phyloP scores from a whole-genome alignment of 306 rosid species.

The Hylodesmum podocarpum region DNA sequence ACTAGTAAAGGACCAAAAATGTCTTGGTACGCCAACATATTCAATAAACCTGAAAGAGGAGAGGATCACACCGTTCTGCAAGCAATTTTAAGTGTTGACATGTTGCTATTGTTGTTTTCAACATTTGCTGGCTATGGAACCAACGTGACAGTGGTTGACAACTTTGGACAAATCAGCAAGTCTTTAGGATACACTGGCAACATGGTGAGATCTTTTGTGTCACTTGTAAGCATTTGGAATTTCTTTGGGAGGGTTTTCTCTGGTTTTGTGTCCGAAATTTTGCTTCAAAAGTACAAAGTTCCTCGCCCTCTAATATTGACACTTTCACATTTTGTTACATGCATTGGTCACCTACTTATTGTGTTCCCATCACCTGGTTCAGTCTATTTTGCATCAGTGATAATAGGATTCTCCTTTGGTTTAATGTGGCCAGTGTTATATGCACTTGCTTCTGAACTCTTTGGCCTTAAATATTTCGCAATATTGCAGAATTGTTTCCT shows the following conservation, averaged over 20 bases:
- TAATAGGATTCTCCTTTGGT: not conserved
- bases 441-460: not conserved
- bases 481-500: not conserved
- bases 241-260: not conserved
- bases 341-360: not conserved
- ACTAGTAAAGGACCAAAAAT: not conserved
- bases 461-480: not conserved
- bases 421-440: too few relatives aligned
- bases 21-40: not conserved
- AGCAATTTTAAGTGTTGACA: not conserved
- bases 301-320: not conserved
- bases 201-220: not conserved
- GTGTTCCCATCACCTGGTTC: not conserved
- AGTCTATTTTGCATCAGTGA: not conserved
- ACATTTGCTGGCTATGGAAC: not conserved
- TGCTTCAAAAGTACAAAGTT: not conserved
- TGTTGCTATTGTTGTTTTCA: not conserved
- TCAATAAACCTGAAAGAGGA: not conserved
- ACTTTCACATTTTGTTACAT: not conserved
- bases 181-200: not conserved
- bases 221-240: not conserved
- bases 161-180: not conserved
- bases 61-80: not conserved
- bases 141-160: not conserved
- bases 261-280: not conserved